These are phyloP conservation scores for Diaporthe australafricana DNA, from an alignment of 2,329 filamentous ascomycete genomes.

Conservation along the genomic window DNA sequence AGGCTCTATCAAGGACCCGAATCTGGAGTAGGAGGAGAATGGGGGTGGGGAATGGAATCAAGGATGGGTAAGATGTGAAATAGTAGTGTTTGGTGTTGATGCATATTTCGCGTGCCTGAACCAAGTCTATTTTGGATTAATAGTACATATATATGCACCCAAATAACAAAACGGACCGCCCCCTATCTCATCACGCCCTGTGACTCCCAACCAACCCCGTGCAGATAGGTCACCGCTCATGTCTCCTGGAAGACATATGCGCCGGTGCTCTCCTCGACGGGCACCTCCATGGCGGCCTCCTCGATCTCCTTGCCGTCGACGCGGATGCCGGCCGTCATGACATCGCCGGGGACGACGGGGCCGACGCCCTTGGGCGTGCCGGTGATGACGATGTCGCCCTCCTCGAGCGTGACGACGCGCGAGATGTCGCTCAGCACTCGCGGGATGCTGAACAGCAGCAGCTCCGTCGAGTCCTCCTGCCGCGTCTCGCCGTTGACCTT, in stretches of 20 bases:
- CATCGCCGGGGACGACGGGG: conserved; percentile 83
- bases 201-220: background rate
- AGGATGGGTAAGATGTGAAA: background rate
- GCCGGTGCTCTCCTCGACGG: conserved; percentile 81
- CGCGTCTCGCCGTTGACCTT: conserved; percentile 82
- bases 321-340: conserved; percentile 85
- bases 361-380: conserved; percentile 98
- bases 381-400: conserved; percentile 94
- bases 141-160: conserved; percentile 16
- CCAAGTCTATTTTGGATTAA: conserved; percentile 28
- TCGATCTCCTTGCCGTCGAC: conserved; percentile 85
- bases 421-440: conserved; percentile 91
- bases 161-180: background rate
- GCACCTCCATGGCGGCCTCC: conserved; percentile 86
- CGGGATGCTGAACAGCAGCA: conserved; percentile 95
- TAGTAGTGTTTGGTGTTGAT: conserved; percentile 21
- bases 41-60: background rate
- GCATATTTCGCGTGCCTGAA: background rate
- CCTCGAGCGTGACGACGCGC: conserved; percentile 91
- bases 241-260: conserved; percentile 83
- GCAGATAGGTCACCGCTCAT: conserved; percentile 47
- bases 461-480: conserved; percentile 88
- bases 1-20: conserved; percentile 70
- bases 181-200: background rate
- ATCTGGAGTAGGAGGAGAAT: conserved; percentile 53